Conservation (phyloP, 805 yeast genomes). For the Kuraishia floccosa region DNA sequence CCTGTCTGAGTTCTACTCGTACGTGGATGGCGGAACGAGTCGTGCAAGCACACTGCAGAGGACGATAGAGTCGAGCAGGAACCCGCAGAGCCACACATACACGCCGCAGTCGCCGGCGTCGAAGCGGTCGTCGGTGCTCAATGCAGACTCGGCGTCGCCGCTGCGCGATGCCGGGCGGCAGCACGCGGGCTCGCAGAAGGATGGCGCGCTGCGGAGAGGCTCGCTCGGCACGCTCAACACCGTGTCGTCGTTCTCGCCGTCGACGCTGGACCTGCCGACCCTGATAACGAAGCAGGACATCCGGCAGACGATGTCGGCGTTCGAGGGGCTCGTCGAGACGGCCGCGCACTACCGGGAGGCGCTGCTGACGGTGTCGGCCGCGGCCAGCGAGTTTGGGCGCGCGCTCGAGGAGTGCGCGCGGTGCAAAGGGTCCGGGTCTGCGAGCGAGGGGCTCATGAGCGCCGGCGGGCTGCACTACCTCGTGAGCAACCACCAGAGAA, state of each 20-base stretch:
- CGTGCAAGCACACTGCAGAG: slow-evolving; percentile 2
- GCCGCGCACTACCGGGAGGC: slow-evolving; percentile 36
- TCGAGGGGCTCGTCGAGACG: slow-evolving; percentile 32
- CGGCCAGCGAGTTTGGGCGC: slow-evolving; percentile 62
- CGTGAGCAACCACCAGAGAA: slow-evolving; percentile 66
- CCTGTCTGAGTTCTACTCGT: slow-evolving; percentile 47
- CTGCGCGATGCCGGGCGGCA: no score
- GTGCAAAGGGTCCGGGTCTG: slow-evolving; percentile 47
- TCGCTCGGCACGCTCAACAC: slow-evolving; percentile 25
- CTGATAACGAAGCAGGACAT: slow-evolving; percentile 53
- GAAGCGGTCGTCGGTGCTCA: neutral
- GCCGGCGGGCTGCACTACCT: slow-evolving; percentile 73
- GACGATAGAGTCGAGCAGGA: neutral
- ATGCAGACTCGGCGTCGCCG: no score
- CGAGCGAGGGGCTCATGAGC: slow-evolving; percentile 52
- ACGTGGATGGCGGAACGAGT: slow-evolving; percentile 23
- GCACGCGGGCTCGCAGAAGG: neutral
- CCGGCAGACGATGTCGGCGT: slow-evolving; percentile 32
- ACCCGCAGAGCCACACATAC: neutral
- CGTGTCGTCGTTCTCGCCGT: slow-evolving; percentile 35
- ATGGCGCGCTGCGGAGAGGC: slow-evolving; percentile 1
- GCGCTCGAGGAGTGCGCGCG: slow-evolving; percentile 57
- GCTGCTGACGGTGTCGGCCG: slow-evolving; percentile 33
- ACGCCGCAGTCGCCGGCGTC: slow-evolving; percentile 2
- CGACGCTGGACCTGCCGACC: slow-evolving; percentile 48